These are phyloP conservation scores for Chlorophyllum brunneum DNA, from an alignment of 768 basidiomycete species.

Conservation along the genomic window DNA sequence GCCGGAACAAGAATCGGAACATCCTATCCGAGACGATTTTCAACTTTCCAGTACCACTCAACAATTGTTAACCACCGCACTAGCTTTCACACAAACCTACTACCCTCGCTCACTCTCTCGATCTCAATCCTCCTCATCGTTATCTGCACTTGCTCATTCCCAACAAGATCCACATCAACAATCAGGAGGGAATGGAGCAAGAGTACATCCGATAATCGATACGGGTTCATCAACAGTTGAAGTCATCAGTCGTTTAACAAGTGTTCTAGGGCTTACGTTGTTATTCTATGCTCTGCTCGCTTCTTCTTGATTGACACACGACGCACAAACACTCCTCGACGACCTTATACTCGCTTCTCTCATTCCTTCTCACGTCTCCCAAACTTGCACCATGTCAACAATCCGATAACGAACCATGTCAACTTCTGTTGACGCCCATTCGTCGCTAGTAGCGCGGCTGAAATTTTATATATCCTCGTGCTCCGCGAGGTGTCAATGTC, in stretches of 20 bases:
- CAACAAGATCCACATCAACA: no score
- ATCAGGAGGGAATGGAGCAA: no score
- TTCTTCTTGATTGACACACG: constrained; percentile 19
- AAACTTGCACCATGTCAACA: no score
- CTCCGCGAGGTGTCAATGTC: no score
- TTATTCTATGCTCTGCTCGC: constrained; percentile 18
- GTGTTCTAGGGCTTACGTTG: constrained; percentile 9
- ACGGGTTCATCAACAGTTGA: constrained; percentile 2
- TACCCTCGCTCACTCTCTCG: background rate
- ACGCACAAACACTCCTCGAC: no score
- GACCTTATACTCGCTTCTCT: no score
- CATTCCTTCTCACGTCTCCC: no score
- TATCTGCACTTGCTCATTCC: background rate
- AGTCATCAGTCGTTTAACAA: background rate
- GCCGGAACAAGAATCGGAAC: background rate
- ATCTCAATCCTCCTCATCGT: background rate
- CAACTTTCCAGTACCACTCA: background rate
- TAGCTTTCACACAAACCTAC: background rate
- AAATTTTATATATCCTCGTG: no score
- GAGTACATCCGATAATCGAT: background rate
- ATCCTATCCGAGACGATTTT: background rate
- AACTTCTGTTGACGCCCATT: no score
- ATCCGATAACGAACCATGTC: no score
- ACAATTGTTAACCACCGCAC: background rate
- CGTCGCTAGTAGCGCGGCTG: no score